Percentiles rank a stretch among this genome's conserved stretches.
Conservation (phyloP, 345 rosid genomes). For the Turritis glabra region DNA sequence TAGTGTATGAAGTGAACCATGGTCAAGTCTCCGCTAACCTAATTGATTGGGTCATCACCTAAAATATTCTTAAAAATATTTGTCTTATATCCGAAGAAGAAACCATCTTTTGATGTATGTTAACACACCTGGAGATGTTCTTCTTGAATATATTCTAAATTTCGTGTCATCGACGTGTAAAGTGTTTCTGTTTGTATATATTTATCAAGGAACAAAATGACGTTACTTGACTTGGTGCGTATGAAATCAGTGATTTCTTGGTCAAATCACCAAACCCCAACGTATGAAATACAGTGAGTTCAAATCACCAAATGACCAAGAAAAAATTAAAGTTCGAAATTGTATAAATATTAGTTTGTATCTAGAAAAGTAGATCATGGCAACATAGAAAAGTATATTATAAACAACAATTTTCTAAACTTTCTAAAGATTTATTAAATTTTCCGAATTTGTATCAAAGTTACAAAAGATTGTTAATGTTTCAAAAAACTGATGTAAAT, state of each 20-base stretch:
- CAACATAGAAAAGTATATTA: too few relatives aligned
- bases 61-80: neutral
- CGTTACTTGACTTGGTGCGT: constrained; percentile 11
- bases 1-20: too few relatives aligned
- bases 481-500: too few relatives aligned
- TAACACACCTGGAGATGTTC: constrained; percentile 18
- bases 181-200: constrained; percentile 1
- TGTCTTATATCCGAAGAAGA: neutral
- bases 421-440: too few relatives aligned
- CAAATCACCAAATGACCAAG: neutral
- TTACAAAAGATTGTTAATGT: too few relatives aligned
- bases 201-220: constrained; percentile 16
- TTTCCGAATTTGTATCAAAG: too few relatives aligned
- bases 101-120: neutral
- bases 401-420: too few relatives aligned
- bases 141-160: constrained; percentile 17
- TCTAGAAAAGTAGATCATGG: too few relatives aligned
- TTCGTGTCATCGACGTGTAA: constrained; percentile 24
- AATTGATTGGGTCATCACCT: constrained; percentile 15
- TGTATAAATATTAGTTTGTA: too few relatives aligned
- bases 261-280: too few relatives aligned
- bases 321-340: too few relatives aligned
- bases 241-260: neutral
- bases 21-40: neutral
- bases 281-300: too few relatives aligned